Conservation (phyloP, 106 monocot genomes). For the Allium cepa region DNA sequence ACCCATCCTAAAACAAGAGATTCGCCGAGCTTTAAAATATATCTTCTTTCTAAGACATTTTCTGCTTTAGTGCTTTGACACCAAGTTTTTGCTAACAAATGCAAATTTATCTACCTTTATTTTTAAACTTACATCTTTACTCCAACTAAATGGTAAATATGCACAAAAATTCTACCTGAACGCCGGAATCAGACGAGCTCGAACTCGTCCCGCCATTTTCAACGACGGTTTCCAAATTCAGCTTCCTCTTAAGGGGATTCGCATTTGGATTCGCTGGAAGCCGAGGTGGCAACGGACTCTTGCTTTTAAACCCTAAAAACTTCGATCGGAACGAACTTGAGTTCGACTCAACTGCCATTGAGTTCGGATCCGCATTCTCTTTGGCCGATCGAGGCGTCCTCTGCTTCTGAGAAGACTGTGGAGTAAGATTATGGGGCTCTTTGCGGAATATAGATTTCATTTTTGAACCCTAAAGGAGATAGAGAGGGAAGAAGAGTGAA, state of each 20-base stretch:
- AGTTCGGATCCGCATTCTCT: conserved; percentile 84
- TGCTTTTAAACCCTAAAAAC: conserved; percentile 23
- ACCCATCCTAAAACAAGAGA: no score
- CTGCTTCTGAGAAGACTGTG: conserved; percentile 28
- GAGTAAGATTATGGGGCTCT: conserved; percentile 31
- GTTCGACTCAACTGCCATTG: conserved; percentile 21
- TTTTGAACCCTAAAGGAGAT: conserved; percentile 12
- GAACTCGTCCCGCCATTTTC: conserved; percentile 13
- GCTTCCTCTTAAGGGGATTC: conserved; percentile 30
- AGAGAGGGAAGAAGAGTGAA: background rate
- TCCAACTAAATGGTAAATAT: no score
- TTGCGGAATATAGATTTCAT: conserved; percentile 33
- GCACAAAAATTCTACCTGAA: conserved; percentile 32
- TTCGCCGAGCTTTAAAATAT: background rate
- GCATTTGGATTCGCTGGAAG: background rate
- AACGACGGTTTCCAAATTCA: conserved; percentile 39
- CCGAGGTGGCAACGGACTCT: conserved; percentile 39
- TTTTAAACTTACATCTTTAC: no score
- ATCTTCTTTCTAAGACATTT: background rate
- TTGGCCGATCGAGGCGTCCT: conserved; percentile 40
- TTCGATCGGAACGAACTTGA: conserved; percentile 22
- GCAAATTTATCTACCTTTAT: no score
- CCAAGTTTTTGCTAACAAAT: no score
- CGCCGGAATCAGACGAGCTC: conserved; percentile 54
- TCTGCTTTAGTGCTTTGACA: no score